Evolutionary conservation across 1,139 yeast genomes (phyloP).

Genomic region (Eremothecium cymbalariae): DNA sequence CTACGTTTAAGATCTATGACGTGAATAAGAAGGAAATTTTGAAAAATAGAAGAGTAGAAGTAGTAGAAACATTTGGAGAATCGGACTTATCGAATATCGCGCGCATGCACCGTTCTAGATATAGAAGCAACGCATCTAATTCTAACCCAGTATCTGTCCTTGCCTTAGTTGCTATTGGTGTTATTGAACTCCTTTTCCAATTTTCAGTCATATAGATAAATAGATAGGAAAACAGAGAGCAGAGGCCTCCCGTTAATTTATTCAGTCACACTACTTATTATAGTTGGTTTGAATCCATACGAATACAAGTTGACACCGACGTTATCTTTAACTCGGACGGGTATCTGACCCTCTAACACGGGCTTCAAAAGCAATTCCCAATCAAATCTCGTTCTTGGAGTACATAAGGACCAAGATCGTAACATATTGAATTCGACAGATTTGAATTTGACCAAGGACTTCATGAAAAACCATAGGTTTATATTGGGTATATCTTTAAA

Average conservation of each 20-base stretch:
- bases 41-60: constrained; percentile 5
- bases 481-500: constrained; percentile 30
- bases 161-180: constrained; percentile 2
- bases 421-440: constrained; percentile 33
- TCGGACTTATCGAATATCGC: background rate
- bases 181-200: constrained; percentile 3
- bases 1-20: constrained; percentile 17
- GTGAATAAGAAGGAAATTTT: constrained; percentile 12
- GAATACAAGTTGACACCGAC: constrained; percentile 33
- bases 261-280: too few relatives aligned
- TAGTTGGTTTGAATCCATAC: constrained; percentile 18
- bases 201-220: constrained; percentile 1
- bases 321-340: constrained; percentile 32
- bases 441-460: constrained; percentile 25
- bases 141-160: background rate
- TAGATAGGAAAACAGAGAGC: background rate
- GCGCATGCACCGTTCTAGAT: background rate
- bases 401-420: constrained; percentile 32
- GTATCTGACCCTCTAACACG: constrained; percentile 31
- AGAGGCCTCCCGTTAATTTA: too few relatives aligned
- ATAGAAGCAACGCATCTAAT: constrained; percentile 1
- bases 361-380: constrained; percentile 33
- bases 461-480: constrained; percentile 31
- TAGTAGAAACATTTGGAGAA: constrained; percentile 5
- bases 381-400: constrained; percentile 32